Percentiles rank a stretch among this genome's conserved stretches.
Conservation (phyloP, 2,329 filamentous ascomycete species). For the Zymoseptoria crescenta region DNA sequence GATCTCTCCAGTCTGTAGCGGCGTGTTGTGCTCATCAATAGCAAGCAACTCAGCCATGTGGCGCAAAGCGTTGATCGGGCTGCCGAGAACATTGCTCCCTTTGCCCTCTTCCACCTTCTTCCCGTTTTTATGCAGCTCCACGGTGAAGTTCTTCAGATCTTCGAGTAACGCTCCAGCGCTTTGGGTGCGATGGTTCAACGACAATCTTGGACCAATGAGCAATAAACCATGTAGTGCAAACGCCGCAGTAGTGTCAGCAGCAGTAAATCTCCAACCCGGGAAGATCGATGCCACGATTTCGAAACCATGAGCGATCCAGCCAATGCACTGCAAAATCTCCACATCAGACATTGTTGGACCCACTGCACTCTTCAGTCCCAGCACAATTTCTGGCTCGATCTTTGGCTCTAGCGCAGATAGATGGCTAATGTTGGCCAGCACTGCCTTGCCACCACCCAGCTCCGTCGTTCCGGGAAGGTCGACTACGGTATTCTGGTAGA, state of each 20-base stretch:
- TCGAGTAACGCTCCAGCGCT: conserved; percentile 5
- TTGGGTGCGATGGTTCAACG: conserved; percentile 1
- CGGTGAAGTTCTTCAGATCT: conserved; percentile 13
- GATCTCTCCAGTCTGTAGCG: conserved; percentile 13
- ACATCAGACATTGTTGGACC: conserved; percentile 11
- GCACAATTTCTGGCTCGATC: conserved; percentile 17
- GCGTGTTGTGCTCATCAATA: conserved; percentile 16
- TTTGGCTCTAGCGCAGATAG: conserved; percentile 15
- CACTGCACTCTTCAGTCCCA: conserved; percentile 12
- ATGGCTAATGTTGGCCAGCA: conserved; percentile 15
- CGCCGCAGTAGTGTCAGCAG: conserved; percentile 15
- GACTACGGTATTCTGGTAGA: conserved; percentile 17
- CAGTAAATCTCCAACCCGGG: conserved; percentile 19
- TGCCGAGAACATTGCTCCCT: conserved; percentile 15
- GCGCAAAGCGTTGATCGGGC: conserved; percentile 15
- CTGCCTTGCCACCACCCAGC: conserved; percentile 10
- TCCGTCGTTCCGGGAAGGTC: conserved; percentile 12
- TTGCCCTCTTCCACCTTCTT: conserved; percentile 11
- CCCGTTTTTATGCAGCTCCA: conserved; percentile 11
- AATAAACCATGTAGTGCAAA: conserved; percentile 17
- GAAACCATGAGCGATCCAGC: conserved; percentile 17
- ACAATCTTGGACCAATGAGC: conserved; percentile 13
- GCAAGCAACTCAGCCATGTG: conserved; percentile 13
- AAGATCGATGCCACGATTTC: conserved; percentile 16
- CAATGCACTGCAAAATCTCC: conserved; percentile 13